A percentile compares a stretch with the other conserved stretches of the same genome.
Conservation (phyloP, 371 early-diverging fungal species). For the Entomophthora muscae region DNA sequence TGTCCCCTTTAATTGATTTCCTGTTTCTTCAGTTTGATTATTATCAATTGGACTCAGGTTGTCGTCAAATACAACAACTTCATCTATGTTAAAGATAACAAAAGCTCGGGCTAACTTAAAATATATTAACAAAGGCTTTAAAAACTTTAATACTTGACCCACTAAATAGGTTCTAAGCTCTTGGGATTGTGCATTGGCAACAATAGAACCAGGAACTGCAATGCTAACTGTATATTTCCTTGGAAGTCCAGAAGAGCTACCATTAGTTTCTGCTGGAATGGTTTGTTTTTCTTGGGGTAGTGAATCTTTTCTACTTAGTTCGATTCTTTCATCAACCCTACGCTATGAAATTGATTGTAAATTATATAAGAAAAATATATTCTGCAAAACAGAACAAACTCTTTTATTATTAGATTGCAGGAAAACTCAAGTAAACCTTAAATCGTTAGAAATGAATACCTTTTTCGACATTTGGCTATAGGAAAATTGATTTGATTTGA, state of each 20-base stretch:
- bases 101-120: slow-evolving; percentile 37
- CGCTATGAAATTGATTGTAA: too few species aligned
- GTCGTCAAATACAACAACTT: slow-evolving; percentile 50
- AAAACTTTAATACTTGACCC: slow-evolving; percentile 30
- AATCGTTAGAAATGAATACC: too few species aligned
- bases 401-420: too few species aligned
- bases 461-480: too few species aligned
- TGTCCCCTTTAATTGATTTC: background rate
- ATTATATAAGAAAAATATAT: too few species aligned
- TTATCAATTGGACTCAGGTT: slow-evolving; percentile 13
- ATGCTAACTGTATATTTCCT: slow-evolving; percentile 41
- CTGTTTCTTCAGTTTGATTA: slow-evolving; percentile 11
- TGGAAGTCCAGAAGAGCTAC: background rate
- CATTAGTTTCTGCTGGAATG: too few species aligned
- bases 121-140: background rate
- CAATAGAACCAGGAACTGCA: slow-evolving; percentile 48
- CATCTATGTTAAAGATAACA: slow-evolving; percentile 42
- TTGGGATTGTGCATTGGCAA: slow-evolving; percentile 41
- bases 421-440: too few species aligned
- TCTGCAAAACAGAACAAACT: too few species aligned
- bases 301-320: too few species aligned
- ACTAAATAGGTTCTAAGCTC: slow-evolving; percentile 55
- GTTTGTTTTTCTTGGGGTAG: too few species aligned
- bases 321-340: too few species aligned
- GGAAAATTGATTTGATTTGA: too few species aligned